Conservation (phyloP, 192 early-diverging fungal genomes). For the Coemansia sp. region DNA sequence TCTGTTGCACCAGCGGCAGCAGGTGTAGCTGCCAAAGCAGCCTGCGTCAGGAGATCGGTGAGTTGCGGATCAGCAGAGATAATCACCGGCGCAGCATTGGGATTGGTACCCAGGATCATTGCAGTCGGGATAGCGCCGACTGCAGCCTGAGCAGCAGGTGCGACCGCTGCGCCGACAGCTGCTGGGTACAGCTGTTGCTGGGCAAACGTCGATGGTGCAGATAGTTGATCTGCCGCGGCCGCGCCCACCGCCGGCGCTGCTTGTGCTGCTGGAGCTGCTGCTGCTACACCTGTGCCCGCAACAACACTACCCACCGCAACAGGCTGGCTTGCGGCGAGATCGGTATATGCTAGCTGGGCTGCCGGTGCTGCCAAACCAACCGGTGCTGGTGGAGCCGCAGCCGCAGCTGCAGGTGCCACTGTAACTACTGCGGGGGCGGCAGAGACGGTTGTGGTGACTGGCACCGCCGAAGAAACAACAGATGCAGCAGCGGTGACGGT, state of each 20-base stretch:
- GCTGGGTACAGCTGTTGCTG: conserved; percentile 45
- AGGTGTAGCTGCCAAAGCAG: conserved; percentile 1
- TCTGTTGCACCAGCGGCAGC: neutral
- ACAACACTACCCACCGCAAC: neutral
- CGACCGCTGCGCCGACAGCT: conserved; percentile 10
- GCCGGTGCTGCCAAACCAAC: neutral
- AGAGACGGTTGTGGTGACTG: neutral
- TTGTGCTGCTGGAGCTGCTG: conserved; percentile 2
- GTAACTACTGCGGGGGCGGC: neutral
- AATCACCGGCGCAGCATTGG: conserved; percentile 1
- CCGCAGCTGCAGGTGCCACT: neutral
- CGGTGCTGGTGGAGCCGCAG: neutral
- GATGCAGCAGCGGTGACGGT: neutral
- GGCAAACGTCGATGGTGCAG: neutral
- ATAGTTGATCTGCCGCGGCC: conserved; percentile 16
- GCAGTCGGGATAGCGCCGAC: conserved; percentile 11
- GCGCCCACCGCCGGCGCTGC: conserved; percentile 5
- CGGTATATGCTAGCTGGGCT: conserved; percentile 19
- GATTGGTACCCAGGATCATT: conserved; percentile 2
- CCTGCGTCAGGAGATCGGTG: conserved; percentile 12
- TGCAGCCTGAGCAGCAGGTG: conserved; percentile 7
- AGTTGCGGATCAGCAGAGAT: conserved; percentile 10
- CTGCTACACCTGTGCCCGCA: neutral
- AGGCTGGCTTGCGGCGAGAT: conserved; percentile 18
- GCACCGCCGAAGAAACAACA: neutral